A percentile compares a stretch with the other conserved stretches of the same genome.
Evolutionary conservation across 1,139 yeast species (phyloP).

Genomic region (Kodamaea plutei): DNA sequence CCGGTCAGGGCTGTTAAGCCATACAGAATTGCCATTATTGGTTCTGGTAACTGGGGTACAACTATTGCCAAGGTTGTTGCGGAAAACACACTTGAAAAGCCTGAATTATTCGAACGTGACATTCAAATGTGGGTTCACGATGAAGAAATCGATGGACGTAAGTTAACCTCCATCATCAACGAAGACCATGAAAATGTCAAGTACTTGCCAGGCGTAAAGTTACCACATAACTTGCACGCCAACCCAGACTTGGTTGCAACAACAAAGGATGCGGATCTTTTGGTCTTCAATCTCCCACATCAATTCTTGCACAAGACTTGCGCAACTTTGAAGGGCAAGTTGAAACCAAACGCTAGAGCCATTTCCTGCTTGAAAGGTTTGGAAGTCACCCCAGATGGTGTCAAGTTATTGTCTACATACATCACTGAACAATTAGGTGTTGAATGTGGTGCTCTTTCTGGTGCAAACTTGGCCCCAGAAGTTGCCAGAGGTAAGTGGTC

Average conservation of each 20-base stretch:
- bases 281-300: conserved; percentile 47
- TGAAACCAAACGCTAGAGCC: conserved; percentile 38
- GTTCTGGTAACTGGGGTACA: conserved; percentile 51
- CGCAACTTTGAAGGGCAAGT: conserved; percentile 35
- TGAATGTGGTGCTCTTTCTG: conserved; percentile 44
- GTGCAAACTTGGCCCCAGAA: conserved; percentile 48
- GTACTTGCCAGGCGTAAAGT: conserved; percentile 42
- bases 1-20: conserved; percentile 30
- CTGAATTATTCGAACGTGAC: conserved; percentile 34
- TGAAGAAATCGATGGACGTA: conserved; percentile 39
- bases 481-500: conserved; percentile 48
- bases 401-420: conserved; percentile 40
- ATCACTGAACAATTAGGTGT: conserved; percentile 44
- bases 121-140: conserved; percentile 50
- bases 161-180: conserved; percentile 44
- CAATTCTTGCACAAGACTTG: conserved; percentile 43
- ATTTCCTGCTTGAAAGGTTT: conserved; percentile 48
- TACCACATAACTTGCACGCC: conserved; percentile 42
- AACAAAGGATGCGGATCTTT: conserved; percentile 41
- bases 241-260: conserved; percentile 36
- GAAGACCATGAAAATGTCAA: conserved; percentile 42
- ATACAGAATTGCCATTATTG: conserved; percentile 40
- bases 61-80: conserved; percentile 46
- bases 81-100: conserved; percentile 40
- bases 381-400: conserved; percentile 43